Evolutionary conservation across 1,139 yeast species (phyloP).

Genomic region (Yamadazyma blattariae): DNA sequence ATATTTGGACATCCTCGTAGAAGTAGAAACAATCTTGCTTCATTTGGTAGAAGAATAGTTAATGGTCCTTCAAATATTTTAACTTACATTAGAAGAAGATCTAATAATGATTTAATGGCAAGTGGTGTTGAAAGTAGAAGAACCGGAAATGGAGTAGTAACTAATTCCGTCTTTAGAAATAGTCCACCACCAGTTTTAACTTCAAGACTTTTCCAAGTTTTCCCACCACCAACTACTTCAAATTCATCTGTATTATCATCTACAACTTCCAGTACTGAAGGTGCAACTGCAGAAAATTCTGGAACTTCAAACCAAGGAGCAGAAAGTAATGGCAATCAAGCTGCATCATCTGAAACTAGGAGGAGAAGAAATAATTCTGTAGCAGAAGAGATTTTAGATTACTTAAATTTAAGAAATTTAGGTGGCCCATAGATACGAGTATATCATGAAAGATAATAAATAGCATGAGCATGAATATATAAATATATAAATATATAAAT

Average conservation of each 20-base stretch:
- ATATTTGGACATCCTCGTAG: no score
- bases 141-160: conserved; percentile 46
- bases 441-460: not conserved
- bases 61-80: conserved; percentile 19
- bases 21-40: not conserved
- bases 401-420: conserved; percentile 25
- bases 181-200: not conserved
- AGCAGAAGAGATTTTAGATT: conserved; percentile 23
- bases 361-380: conserved; percentile 1
- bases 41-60: conserved; percentile 1
- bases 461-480: no score
- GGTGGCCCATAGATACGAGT: conserved; percentile 10
- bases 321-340: no score
- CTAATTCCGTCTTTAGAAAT: not conserved
- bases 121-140: conserved; percentile 53
- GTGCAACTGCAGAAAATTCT: no score
- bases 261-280: no score
- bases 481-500: no score
- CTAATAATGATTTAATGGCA: conserved; percentile 31
- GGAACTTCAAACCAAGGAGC: no score
- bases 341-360: no score
- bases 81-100: conserved; percentile 20
- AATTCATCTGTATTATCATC: not conserved
- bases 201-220: not conserved
- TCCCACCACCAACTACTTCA: not conserved